Conservation (phyloP, 306 rosid species). For the Lotus japonicus region DNA sequence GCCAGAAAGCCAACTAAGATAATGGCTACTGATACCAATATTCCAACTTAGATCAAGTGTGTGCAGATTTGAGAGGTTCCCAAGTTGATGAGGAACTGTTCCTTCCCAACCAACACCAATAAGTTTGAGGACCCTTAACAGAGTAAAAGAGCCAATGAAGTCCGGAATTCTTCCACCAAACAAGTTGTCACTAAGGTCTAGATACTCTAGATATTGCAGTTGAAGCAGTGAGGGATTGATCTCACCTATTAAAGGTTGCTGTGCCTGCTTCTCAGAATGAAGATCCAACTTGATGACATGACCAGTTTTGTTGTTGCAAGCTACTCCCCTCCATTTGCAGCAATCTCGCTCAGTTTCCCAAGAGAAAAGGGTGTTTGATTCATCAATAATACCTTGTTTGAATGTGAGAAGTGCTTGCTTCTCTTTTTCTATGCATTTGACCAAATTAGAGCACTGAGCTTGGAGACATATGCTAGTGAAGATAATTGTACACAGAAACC, state of each 20-base stretch:
- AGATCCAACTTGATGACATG: conserved; percentile 1
- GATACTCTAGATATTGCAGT: background rate
- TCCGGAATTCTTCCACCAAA: background rate
- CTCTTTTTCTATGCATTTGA: background rate
- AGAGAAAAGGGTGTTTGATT: background rate
- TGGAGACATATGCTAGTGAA: background rate
- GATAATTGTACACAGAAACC: background rate
- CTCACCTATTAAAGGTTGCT: background rate
- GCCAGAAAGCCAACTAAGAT: background rate
- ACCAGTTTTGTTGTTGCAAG: background rate
- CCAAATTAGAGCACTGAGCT: background rate
- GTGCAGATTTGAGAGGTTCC: background rate
- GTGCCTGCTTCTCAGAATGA: background rate
- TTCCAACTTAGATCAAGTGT: background rate
- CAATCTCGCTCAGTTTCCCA: background rate
- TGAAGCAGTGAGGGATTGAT: background rate
- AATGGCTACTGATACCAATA: background rate
- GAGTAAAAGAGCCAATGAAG: background rate
- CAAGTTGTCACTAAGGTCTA: background rate
- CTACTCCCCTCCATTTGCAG: background rate
- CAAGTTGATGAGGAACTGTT: background rate
- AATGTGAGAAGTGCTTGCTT: background rate
- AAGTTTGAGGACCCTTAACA: background rate
- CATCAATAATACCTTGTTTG: background rate
- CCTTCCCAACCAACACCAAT: background rate